Percentiles rank a stretch among this genome's conserved stretches.
phyloP scores from a whole-genome alignment of 176 grass and related monocot species.

The Bromus sterilis region DNA sequence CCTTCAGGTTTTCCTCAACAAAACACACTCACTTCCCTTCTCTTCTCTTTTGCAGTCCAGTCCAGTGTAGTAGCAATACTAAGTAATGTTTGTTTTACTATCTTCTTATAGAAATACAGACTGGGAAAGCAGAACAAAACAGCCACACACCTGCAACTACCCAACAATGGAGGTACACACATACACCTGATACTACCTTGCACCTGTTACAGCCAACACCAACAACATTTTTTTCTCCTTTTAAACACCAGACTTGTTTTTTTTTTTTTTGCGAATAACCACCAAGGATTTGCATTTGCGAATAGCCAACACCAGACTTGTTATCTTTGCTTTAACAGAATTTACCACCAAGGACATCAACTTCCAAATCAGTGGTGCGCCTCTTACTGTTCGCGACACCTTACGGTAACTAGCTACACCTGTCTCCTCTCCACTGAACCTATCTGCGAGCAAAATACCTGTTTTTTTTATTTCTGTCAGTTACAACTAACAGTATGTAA shows the following conservation, averaged over 20 bases:
- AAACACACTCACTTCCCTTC: background rate
- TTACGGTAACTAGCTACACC: conserved; percentile 32
- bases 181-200: background rate
- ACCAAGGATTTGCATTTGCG: no score
- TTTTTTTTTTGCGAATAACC: background rate
- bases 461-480: background rate
- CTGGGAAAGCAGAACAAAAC: conserved; percentile 47
- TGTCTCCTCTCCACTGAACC: background rate
- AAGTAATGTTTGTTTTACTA: background rate
- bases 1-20: conserved; percentile 61
- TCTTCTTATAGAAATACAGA: conserved; percentile 65
- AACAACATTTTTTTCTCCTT: background rate
- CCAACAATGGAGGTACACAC: conserved; percentile 16
- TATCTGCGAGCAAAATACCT: background rate
- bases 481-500: background rate
- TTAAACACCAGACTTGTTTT: background rate
- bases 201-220: background rate
- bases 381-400: background rate
- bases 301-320: background rate
- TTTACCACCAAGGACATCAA: background rate
- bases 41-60: background rate
- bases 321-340: background rate
- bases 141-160: conserved; percentile 21
- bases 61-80: background rate
- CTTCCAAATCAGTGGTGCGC: background rate